phyloP scores from a whole-genome alignment of 495 filamentous ascomycete species.

The Haplographium delicatum region DNA sequence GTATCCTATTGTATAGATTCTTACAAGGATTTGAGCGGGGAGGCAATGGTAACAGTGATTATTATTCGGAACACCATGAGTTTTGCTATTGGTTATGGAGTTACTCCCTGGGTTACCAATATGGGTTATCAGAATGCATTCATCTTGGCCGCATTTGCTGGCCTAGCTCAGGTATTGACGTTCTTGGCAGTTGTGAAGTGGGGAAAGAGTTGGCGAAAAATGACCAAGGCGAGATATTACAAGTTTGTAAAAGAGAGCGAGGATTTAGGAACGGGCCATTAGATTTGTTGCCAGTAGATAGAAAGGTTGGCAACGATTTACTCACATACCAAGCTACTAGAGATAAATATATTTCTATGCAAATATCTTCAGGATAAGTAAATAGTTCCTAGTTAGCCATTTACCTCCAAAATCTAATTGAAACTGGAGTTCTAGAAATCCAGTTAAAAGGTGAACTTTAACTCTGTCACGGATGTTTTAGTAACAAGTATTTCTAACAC shows the following conservation, averaged over 20 bases:
- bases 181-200: slow-evolving; percentile 16
- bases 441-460: no score
- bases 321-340: no score
- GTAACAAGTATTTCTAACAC: no score
- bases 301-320: no score
- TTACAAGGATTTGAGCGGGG: slow-evolving; percentile 57
- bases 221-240: slow-evolving; percentile 12
- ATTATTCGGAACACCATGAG: slow-evolving; percentile 63
- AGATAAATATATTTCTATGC: no score
- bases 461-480: no score
- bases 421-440: no score
- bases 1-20: slow-evolving; percentile 60
- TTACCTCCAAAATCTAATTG: no score
- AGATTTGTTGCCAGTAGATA: no score
- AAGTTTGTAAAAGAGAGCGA: slow-evolving; percentile 17
- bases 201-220: slow-evolving; percentile 14
- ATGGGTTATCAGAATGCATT: slow-evolving; percentile 35
- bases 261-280: neutral
- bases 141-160: slow-evolving; percentile 34
- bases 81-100: slow-evolving; percentile 39
- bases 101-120: slow-evolving; percentile 33
- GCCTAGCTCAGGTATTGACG: slow-evolving; percentile 11
- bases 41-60: slow-evolving; percentile 60
- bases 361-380: no score
- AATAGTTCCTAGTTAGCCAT: no score